Base-by-base conservation (phyloP, 768 basidiomycete species). In the Tulasnella sp. region DNA sequence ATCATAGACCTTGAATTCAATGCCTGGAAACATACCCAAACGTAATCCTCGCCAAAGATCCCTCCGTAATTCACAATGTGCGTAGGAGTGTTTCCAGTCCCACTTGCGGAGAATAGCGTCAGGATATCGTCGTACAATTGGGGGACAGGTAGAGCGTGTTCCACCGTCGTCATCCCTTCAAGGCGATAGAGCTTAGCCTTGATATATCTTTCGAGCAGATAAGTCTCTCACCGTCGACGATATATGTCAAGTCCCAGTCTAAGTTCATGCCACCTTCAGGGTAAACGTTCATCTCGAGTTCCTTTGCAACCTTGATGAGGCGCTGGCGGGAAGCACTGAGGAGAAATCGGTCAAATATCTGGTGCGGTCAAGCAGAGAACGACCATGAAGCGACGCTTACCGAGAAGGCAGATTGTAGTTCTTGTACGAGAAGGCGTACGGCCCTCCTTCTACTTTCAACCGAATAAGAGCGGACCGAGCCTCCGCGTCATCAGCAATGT, bases 41-140 rank as follows among this genome's bases (percentile, higher is more conserved):
- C 82, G 70, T 83, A 79, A 75, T 91, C 85, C 75, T 91, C 90
- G 3, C 90, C 90, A 77, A 79, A 84, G 1, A 81, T 82, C 22
- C 90, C 90, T n/a, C 90, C 90, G 77, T 91, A 91, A 76, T 90
- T 87, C 32, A 91, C 90, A 36, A 90, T 79, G 74, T 91, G 90
- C 0, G 90, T 91, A 2, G 90, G 90, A 0, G 90, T 90, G 34
- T 85, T 82, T 14, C 87, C 89, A 14, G 90, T 90, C 4, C 90
- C 90, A 76, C 89, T 91, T 76, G 81, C 70, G 5, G 86, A 85
- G 76, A 83, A 91, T 14, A 91, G 80, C 0, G 81, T 87, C 32
- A 88, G 76, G 64, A 91, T 81, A 75, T 90, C 90, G 26, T 90
- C 89, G 75, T 87, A 90, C 3, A 91, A 81, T 11, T 79, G 79